Evolutionary conservation across 345 rosid species (phyloP).

Genomic region (rapeseed (Brassica napus)): Da-Ae NC_063436.1:10456001-10456500

Average conservation of each 20-base stretch:
- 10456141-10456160: too few relatives aligned
- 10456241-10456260: not conserved
- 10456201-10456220: not conserved
- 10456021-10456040: too few relatives aligned
- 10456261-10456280: constrained; percentile 10
- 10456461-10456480: constrained; percentile 32
- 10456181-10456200: too few relatives aligned
- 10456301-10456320: constrained; percentile 15
- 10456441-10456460: constrained; percentile 20
- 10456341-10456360: constrained; percentile 39
- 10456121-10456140: not conserved
- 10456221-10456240: constrained; percentile 2
- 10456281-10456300: constrained; percentile 30
- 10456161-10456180: not conserved
- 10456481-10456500: constrained; percentile 35
- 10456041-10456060: not conserved
- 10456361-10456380: constrained; percentile 44
- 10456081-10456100: not conserved
- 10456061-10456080: not conserved
- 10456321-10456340: constrained; percentile 24
- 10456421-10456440: constrained; percentile 35
- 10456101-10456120: not conserved
- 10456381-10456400: constrained; percentile 34
- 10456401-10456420: constrained; percentile 28
- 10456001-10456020: too few relatives aligned